Evolutionary conservation across 2,329 filamentous ascomycete species (phyloP).

Genomic region (Trichoderma cornu-damae): DNA sequence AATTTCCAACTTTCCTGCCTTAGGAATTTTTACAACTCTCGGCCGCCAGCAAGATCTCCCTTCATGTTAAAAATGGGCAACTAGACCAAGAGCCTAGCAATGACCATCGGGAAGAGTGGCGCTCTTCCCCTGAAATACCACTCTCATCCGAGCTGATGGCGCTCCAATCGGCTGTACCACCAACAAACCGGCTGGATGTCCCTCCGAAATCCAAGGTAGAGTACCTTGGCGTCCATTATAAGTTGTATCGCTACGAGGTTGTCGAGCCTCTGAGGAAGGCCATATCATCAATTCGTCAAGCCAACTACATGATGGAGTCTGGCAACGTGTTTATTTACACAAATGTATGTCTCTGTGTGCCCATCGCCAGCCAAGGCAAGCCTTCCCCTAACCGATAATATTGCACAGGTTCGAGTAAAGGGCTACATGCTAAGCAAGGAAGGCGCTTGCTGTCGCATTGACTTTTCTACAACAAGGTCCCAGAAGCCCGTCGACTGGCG

Average conservation of each 20-base stretch:
- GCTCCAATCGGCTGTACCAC: constrained; percentile 20
- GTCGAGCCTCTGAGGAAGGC: constrained; percentile 64
- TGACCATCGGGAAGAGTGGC: constrained; percentile 16
- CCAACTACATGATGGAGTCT: constrained; percentile 55
- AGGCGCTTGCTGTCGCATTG: constrained; percentile 62
- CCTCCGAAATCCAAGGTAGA: constrained; percentile 28
- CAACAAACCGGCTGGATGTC: background rate
- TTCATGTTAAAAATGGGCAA: constrained; percentile 14
- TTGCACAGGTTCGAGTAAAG: constrained; percentile 56
- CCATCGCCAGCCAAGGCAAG: too few species aligned
- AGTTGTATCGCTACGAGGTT: constrained; percentile 69
- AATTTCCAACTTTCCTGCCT: too few species aligned
- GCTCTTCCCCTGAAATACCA: constrained; percentile 24
- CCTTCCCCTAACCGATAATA: background rate
- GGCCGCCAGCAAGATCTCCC: background rate
- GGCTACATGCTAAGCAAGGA: constrained; percentile 58
- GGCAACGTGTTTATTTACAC: constrained; percentile 61
- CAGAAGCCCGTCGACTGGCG: constrained; percentile 58
- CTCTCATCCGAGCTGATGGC: constrained; percentile 25
- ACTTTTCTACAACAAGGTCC: constrained; percentile 63
- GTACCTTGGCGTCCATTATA: constrained; percentile 71
- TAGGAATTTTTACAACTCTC: background rate
- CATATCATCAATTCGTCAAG: constrained; percentile 46
- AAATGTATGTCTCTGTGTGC: constrained; percentile 44
- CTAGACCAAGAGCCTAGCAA: background rate